Conservation (phyloP, 768 basidiomycete genomes). For the Tubosaeta brunneosetosa region DNA sequence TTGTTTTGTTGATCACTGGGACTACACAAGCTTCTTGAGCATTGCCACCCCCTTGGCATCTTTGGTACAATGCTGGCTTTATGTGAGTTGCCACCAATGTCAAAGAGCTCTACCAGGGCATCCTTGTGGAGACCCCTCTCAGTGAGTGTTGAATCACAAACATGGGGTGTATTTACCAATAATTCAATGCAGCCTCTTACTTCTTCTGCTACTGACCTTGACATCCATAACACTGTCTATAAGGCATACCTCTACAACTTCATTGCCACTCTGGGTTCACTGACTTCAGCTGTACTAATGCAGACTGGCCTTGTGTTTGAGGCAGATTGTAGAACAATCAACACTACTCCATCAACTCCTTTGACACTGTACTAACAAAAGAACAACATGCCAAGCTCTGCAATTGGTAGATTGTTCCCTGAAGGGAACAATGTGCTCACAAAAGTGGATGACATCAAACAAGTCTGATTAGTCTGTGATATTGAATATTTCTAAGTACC, state of each 20-base stretch:
- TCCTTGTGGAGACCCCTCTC: constrained; percentile 94
- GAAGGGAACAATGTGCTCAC: constrained; percentile 94
- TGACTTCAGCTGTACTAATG: constrained; percentile 85
- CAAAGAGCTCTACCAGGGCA: constrained; percentile 95
- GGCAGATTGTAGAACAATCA: constrained; percentile 93
- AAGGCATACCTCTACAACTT: constrained; percentile 93
- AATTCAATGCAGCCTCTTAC: constrained; percentile 67
- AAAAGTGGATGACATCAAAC: constrained; percentile 91
- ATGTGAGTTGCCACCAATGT: constrained; percentile 96
- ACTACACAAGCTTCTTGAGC: constrained; percentile 91
- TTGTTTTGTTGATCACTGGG: constrained; percentile 94
- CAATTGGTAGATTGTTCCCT: constrained; percentile 90
- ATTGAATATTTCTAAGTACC: constrained; percentile 75
- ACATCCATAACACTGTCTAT: constrained; percentile 98
- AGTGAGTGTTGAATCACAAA: constrained; percentile 49
- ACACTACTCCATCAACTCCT: constrained; percentile 97
- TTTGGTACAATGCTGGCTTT: constrained; percentile 99
- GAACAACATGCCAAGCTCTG: constrained; percentile 93
- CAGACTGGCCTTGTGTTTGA: constrained; percentile 79
- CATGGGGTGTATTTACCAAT: constrained; percentile 4
- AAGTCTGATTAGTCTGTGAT: constrained; percentile 85
- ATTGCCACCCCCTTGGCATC: constrained; percentile 94
- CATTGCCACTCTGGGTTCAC: constrained; percentile 70
- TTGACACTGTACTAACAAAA: constrained; percentile 91
- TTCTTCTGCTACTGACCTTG: constrained; percentile 94